Percentiles rank a stretch among this genome's conserved stretches.
Evolutionary conservation across 2,329 filamentous ascomycete genomes (phyloP).

Genomic region (Pezizomycotina sp.): DNA sequence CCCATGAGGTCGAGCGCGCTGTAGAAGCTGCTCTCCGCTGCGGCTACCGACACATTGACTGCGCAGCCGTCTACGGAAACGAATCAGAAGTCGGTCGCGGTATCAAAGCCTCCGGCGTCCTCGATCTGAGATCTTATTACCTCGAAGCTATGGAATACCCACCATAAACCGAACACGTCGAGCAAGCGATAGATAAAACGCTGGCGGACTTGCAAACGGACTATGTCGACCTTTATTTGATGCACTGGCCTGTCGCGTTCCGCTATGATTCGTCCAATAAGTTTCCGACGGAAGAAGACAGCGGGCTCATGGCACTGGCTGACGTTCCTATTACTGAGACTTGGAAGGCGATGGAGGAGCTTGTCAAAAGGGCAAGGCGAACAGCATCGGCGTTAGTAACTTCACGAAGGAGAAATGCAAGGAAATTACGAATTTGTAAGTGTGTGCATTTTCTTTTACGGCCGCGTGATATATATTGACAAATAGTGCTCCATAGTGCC

Average conservation of each 20-base stretch:
- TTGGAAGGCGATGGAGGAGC: slow-evolving; percentile 33
- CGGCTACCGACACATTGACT: slow-evolving; percentile 36
- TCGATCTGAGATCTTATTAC: slow-evolving; percentile 30
- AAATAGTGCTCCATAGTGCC: too few relatives aligned
- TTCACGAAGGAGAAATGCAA: too few relatives aligned
- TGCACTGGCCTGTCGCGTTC: too few relatives aligned
- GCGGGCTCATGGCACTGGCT: too few relatives aligned
- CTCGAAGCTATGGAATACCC: background rate
- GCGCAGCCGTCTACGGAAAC: slow-evolving; percentile 35
- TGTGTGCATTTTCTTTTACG: too few relatives aligned
- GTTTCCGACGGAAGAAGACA: too few relatives aligned
- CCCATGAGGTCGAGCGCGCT: slow-evolving; percentile 34
- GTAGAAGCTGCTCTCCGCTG: slow-evolving; percentile 34
- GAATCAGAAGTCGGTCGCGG: slow-evolving; percentile 33
- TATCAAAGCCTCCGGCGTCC: slow-evolving; percentile 31
- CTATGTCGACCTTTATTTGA: too few relatives aligned
- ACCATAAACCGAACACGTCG: slow-evolving; percentile 29
- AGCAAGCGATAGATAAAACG: slow-evolving; percentile 46
- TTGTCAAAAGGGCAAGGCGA: slow-evolving; percentile 31
- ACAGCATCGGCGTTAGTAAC: slow-evolving; percentile 39
- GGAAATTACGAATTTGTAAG: too few relatives aligned
- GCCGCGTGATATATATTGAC: too few relatives aligned
- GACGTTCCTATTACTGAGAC: too few relatives aligned
- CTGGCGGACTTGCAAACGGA: slow-evolving; percentile 35
- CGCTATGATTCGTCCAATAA: too few relatives aligned